These are phyloP conservation scores for Tillandsia leiboldiana DNA, from an alignment of 176 grass and related monocot species.

Conservation along the genomic window DNA sequence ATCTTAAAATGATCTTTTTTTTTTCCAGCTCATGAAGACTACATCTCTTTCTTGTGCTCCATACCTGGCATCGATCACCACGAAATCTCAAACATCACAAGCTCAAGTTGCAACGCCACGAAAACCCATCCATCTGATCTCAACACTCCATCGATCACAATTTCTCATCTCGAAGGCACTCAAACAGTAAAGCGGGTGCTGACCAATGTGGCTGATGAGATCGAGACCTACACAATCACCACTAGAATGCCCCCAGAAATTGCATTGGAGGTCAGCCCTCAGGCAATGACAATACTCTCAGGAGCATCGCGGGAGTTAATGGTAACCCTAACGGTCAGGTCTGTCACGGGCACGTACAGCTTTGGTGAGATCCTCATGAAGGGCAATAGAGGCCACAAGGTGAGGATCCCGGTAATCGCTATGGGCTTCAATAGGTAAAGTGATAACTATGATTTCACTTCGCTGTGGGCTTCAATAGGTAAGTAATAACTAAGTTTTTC, in stretches of 20 bases:
- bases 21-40: conserved; percentile 69
- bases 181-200: conserved; percentile 51
- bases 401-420: conserved; percentile 75
- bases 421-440: conserved; percentile 65
- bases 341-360: conserved; percentile 61
- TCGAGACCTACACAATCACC: conserved; percentile 66
- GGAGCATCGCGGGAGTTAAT: conserved; percentile 49
- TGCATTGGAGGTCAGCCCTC: conserved; percentile 53
- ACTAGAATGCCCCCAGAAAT: conserved; percentile 59
- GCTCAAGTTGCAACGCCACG: conserved; percentile 41
- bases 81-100: conserved; percentile 68
- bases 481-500: background rate
- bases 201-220: conserved; percentile 47
- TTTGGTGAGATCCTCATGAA: conserved; percentile 90
- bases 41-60: conserved; percentile 84
- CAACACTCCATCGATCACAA: conserved; percentile 71
- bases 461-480: conserved; percentile 67
- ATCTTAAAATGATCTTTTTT: conserved; percentile 8
- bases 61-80: conserved; percentile 44
- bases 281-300: conserved; percentile 45
- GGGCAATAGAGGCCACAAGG: conserved; percentile 64
- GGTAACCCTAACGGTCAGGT: conserved; percentile 55
- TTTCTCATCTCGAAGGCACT: conserved; percentile 62
- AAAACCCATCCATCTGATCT: conserved; percentile 46
- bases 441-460: background rate